Evolutionary conservation across 2,329 filamentous ascomycete genomes (phyloP).

Genomic region (Ilyonectria destructans): DNA sequence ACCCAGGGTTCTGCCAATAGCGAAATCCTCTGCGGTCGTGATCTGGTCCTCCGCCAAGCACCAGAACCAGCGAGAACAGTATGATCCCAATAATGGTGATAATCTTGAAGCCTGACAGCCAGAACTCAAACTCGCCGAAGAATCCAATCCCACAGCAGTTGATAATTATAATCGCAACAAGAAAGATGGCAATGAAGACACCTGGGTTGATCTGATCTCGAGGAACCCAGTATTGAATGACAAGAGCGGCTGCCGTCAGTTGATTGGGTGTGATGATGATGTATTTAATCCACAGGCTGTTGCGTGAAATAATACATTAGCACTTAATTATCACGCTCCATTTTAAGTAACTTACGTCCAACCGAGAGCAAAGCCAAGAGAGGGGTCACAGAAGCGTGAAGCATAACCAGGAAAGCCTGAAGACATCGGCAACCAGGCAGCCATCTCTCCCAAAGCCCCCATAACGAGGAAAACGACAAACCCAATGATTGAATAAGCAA

Average conservation of each 20-base stretch:
- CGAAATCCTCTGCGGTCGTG: conserved; percentile 75
- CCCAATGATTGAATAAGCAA: conserved; percentile 80
- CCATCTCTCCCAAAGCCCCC: conserved; percentile 88
- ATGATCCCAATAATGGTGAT: conserved; percentile 78
- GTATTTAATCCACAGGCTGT: conserved; percentile 81
- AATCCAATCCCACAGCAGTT: conserved; percentile 80
- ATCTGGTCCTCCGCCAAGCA: conserved; percentile 76
- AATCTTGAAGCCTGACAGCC: conserved; percentile 78
- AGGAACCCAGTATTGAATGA: conserved; percentile 84
- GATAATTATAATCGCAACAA: conserved; percentile 75
- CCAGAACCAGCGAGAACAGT: conserved; percentile 75
- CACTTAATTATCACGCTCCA: too few species aligned
- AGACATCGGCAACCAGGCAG: conserved; percentile 83
- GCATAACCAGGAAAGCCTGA: conserved; percentile 89
- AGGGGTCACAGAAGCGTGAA: conserved; percentile 84
- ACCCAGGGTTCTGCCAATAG: conserved; percentile 75
- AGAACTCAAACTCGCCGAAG: conserved; percentile 78
- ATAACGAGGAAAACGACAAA: conserved; percentile 86
- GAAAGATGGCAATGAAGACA: conserved; percentile 83
- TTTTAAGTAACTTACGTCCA: conserved; percentile 80
- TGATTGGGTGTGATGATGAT: conserved; percentile 91
- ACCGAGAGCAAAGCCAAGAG: conserved; percentile 84
- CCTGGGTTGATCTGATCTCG: conserved; percentile 80
- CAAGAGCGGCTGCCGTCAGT: conserved; percentile 83
- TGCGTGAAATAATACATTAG: conserved; percentile 28